Percentiles rank a stretch among this genome's conserved stretches.
These are phyloP conservation scores for Cadophora malorum DNA, from an alignment of 2,329 filamentous ascomycete species.

Conservation along the genomic window DNA sequence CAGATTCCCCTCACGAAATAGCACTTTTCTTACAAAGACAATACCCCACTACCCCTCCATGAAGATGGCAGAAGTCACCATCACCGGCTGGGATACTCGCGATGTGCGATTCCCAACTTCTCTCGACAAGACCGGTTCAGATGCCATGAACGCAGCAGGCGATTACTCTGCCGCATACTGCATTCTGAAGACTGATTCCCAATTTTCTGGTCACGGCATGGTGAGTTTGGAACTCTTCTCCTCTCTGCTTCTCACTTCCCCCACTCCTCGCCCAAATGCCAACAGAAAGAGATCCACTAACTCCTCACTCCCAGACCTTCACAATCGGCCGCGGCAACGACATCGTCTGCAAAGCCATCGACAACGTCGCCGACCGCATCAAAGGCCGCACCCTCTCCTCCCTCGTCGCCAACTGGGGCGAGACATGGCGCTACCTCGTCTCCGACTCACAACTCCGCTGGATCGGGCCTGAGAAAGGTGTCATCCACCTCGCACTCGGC, in stretches of 20 bases:
- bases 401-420: constrained; percentile 81
- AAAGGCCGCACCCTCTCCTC: constrained; percentile 77
- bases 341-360: constrained; percentile 85
- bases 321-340: constrained; percentile 91
- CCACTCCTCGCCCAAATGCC: background rate
- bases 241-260: background rate
- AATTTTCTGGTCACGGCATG: constrained; percentile 79
- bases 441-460: constrained; percentile 89
- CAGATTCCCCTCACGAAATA: background rate
- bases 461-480: constrained; percentile 94
- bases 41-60: constrained; percentile 3
- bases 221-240: constrained; percentile 48
- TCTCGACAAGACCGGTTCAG: constrained; percentile 92
- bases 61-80: constrained; percentile 65
- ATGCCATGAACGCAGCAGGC: constrained; percentile 94
- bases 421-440: constrained; percentile 91
- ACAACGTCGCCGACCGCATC: constrained; percentile 78
- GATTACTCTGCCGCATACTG: constrained; percentile 97
- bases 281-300: constrained; percentile 21
- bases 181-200: constrained; percentile 81
- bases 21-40: background rate
- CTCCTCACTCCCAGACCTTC: constrained; percentile 62
- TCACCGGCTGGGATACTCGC: constrained; percentile 73
- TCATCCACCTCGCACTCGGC: constrained; percentile 89
- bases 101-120: constrained; percentile 89